phyloP scores from a whole-genome alignment of 768 basidiomycete genomes.

The Rhizopogon vesiculosus region DNA sequence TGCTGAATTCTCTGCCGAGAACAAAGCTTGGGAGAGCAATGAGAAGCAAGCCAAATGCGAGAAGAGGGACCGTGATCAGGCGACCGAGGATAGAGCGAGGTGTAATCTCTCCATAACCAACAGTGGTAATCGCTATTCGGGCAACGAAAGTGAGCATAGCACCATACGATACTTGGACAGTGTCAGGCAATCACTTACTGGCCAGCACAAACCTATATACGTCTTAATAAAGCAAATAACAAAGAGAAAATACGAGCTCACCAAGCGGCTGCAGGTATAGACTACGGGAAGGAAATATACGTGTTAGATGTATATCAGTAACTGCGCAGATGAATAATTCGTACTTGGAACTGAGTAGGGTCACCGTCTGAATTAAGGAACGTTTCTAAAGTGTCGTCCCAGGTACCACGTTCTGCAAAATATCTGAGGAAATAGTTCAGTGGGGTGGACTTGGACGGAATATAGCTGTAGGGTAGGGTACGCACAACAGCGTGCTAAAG shows the following conservation, averaged over 20 bases:
- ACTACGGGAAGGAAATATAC: slow-evolving; percentile 27
- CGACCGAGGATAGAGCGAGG: slow-evolving; percentile 87
- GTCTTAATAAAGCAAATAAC: not conserved
- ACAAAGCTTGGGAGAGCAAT: slow-evolving; percentile 93
- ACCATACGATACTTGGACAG: not conserved
- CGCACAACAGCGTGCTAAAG: slow-evolving; percentile 81
- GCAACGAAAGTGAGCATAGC: not conserved
- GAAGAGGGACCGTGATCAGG: slow-evolving; percentile 78
- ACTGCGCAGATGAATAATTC: slow-evolving; percentile 11
- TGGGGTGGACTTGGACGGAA: not conserved
- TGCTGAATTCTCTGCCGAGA: slow-evolving; percentile 85
- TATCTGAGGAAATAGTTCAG: slow-evolving; percentile 42
- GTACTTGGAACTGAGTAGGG: slow-evolving; percentile 70
- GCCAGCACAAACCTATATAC: slow-evolving; percentile 64
- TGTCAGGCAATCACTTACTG: slow-evolving; percentile 44
- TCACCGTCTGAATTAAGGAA: slow-evolving; percentile 87
- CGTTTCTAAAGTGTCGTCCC: slow-evolving; percentile 75
- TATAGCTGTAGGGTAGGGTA: slow-evolving; percentile 3
- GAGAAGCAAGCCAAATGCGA: slow-evolving; percentile 81
- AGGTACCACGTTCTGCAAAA: slow-evolving; percentile 86
- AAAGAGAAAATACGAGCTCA: slow-evolving; percentile 33
- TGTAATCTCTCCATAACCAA: slow-evolving; percentile 90
- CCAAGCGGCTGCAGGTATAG: slow-evolving; percentile 77
- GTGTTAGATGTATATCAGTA: not conserved
- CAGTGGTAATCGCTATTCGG: slow-evolving; percentile 74